Base-by-base conservation (phyloP, 2,329 filamentous ascomycete genomes). In the Pseudogymnoascus sp. region DNA sequence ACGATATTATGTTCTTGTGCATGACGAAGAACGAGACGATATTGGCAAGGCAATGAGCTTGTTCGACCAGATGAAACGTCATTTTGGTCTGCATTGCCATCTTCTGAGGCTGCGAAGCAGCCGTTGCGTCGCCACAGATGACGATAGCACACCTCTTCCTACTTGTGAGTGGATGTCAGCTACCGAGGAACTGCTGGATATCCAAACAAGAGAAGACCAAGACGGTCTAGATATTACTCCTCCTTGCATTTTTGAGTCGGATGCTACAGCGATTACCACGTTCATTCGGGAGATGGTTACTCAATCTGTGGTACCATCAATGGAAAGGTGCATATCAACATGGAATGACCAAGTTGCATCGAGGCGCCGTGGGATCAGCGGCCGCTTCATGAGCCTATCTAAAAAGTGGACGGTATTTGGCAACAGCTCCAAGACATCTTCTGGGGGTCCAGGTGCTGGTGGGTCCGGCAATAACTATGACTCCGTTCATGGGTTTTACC, bases 321-420 rank as follows among this genome's bases (percentile, higher is more conserved):
- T 99, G 96, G 95, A 99, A 77, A 89, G 93, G 64, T 88, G 90
- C 68, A 85, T 96, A 10, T 89, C 92, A 5, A 82, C 92, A 4
- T 99, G 95, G 96, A 99, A 99, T 72, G 95, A 99, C 71, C 93
- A 98, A 75, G 90, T 98, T 25, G 93, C 93, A 14, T 97, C 96
- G 11, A 85, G 91, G 65, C 84, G 96, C 64, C 87, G 92, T 72
- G 96, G 96, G 13, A 82, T 99, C 60, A 90, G 90, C 63, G 96
- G 96, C 10, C 86, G 92, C n/a, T 93, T 99, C 75, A 92, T 96
- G 81, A 96, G 90, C 8, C 81, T 99, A 64, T 96, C 93, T 0
- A 93, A 95, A 72, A 89, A 92, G 69, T 98, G 92, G 86, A 85
- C 90, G 6, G 87, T 88, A 0, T 96, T 98, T 71, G 90, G 92